These are phyloP conservation scores for Potentilla sterilis DNA, from an alignment of 306 rosid species.

Conservation along the genomic window DNA sequence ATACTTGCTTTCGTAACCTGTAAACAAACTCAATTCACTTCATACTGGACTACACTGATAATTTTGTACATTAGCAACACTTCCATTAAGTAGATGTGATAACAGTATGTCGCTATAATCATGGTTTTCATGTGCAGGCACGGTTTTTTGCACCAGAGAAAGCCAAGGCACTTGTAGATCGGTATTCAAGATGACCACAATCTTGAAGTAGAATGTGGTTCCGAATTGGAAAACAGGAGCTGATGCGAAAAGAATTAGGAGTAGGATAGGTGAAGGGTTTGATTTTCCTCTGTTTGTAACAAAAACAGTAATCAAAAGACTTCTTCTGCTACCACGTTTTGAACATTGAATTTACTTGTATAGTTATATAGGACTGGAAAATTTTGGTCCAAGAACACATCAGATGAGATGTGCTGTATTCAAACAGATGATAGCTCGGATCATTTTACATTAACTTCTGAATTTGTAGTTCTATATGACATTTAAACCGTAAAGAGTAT, in stretches of 20 bases:
- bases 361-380: neutral
- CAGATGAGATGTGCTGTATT: neutral
- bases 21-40: neutral
- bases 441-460: neutral
- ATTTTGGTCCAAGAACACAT: neutral
- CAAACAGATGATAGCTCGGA: neutral
- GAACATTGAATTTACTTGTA: neutral
- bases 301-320: neutral
- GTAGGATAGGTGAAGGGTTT: neutral
- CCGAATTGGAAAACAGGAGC: neutral
- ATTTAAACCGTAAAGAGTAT: neutral
- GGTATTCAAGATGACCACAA: slow-evolving; percentile 46
- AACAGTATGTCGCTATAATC: neutral
- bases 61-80: neutral
- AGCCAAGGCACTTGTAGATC: slow-evolving; percentile 83
- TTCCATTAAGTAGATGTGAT: neutral
- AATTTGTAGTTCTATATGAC: neutral
- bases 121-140: slow-evolving; percentile 49
- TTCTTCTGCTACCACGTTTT: neutral
- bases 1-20: neutral
- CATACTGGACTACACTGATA: neutral
- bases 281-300: neutral
- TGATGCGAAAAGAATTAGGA: neutral
- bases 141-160: slow-evolving; percentile 84
- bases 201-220: neutral